Conservation (phyloP, 2,329 filamentous ascomycete species). For the Waltergamsia citrina region DNA sequence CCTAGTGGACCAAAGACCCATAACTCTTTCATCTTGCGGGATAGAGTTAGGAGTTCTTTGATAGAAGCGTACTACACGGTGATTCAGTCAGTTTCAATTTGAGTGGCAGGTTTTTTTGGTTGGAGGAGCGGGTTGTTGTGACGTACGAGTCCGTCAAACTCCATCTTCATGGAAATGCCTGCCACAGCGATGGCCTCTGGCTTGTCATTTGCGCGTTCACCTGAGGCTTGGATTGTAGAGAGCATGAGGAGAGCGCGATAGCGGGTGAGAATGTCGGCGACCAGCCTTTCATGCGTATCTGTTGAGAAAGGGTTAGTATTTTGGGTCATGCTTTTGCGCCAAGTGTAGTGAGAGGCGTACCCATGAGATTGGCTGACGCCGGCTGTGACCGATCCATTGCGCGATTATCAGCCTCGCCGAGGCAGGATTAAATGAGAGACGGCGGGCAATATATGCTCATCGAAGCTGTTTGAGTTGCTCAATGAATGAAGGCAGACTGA, state of each 20-base stretch:
- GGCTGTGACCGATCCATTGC: constrained; percentile 6
- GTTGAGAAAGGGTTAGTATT: too few species aligned
- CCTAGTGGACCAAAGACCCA: constrained; percentile 34
- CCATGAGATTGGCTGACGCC: constrained; percentile 6
- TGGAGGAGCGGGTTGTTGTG: too few species aligned
- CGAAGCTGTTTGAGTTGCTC: too few species aligned
- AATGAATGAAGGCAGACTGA: too few species aligned
- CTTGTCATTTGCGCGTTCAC: constrained; percentile 26
- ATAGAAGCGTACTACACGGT: constrained; percentile 26
- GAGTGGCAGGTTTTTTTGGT: not conserved
- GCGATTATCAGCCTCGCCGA: not conserved
- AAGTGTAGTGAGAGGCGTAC: constrained; percentile 1
- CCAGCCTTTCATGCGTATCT: constrained; percentile 35
- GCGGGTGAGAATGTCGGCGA: constrained; percentile 32
- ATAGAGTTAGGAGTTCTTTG: constrained; percentile 33
- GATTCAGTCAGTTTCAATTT: not conserved
- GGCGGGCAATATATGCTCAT: too few species aligned
- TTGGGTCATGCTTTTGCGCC: too few species aligned
- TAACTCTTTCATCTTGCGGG: constrained; percentile 33
- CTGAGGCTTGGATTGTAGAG: constrained; percentile 30
- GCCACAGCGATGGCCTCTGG: constrained; percentile 31
- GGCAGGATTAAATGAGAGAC: not conserved
- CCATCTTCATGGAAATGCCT: constrained; percentile 33
- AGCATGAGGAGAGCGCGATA: constrained; percentile 33
- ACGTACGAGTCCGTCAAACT: constrained; percentile 31